A percentile compares a stretch with the other conserved stretches of the same genome.
Conservation (phyloP, 768 basidiomycete genomes). For the Leucogyrophana mollusca region DNA sequence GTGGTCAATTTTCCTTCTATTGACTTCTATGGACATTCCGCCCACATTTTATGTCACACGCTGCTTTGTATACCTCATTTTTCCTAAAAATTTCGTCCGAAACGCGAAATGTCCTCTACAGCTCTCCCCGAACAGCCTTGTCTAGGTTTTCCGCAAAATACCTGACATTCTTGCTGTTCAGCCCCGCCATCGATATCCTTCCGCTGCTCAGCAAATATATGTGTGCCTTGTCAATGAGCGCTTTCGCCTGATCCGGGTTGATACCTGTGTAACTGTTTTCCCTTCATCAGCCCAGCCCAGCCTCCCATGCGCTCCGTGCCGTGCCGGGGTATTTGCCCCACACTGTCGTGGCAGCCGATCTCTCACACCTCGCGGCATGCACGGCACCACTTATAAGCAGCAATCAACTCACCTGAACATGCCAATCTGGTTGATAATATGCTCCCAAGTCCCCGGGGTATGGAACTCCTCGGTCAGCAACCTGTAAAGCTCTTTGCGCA, state of each 20-base stretch:
- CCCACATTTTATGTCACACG: not conserved
- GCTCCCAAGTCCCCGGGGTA: constrained; percentile 94
- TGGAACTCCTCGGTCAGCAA: constrained; percentile 74
- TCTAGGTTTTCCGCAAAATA: constrained; percentile 76
- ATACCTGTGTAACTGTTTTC: constrained; percentile 81
- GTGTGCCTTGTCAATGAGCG: constrained; percentile 69
- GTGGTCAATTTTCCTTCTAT: constrained; percentile 8
- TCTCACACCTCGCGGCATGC: not conserved
- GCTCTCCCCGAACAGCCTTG: constrained; percentile 53
- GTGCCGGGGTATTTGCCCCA: not conserved
- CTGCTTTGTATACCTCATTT: no score
- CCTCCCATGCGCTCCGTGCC: not conserved
- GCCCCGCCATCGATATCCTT: constrained; percentile 91
- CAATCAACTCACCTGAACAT: constrained; percentile 84
- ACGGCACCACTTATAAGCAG: not conserved
- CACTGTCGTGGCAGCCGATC: not conserved
- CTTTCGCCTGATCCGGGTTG: constrained; percentile 60
- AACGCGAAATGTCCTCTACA: constrained; percentile 24
- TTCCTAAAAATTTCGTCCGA: not conserved
- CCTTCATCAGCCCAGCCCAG: constrained; percentile 11
- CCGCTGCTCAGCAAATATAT: constrained; percentile 87
- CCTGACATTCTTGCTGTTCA: constrained; percentile 76
- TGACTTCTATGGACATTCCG: constrained; percentile 12
- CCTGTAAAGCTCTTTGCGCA: constrained; percentile 79
- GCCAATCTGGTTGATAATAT: constrained; percentile 93